phyloP scores from a whole-genome alignment of 306 rosid genomes.

The Trifolium repens region DNA sequence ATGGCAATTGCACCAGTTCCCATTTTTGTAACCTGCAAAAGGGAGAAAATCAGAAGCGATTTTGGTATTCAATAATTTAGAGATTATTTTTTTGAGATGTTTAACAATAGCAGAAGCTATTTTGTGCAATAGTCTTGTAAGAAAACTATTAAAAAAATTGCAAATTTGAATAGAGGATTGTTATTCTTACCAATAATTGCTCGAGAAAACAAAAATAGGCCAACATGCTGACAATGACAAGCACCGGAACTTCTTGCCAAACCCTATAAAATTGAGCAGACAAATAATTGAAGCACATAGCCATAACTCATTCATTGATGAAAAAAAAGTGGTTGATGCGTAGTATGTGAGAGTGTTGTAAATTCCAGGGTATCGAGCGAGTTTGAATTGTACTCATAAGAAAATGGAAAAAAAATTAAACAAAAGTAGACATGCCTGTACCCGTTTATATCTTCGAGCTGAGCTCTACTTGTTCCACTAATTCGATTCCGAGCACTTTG shows the following conservation, averaged over 20 bases:
- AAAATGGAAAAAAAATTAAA: not conserved
- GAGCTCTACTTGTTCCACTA: slow-evolving; percentile 60
- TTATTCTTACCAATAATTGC: slow-evolving; percentile 84
- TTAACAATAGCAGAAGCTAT: not conserved
- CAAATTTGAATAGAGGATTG: slow-evolving; percentile 29
- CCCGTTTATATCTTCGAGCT: slow-evolving; percentile 57
- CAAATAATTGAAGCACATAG: slow-evolving; percentile 29
- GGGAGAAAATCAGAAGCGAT: slow-evolving; percentile 32
- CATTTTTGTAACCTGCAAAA: slow-evolving; percentile 79
- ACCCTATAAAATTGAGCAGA: slow-evolving; percentile 58
- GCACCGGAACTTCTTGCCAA: slow-evolving; percentile 98
- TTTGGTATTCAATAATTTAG: not conserved
- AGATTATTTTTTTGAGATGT: not conserved
- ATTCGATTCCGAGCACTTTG: slow-evolving; percentile 71
- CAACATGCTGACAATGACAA: slow-evolving; percentile 93
- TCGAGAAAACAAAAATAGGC: slow-evolving; percentile 98
- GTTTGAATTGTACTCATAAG: not conserved
- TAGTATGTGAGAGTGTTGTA: not conserved
- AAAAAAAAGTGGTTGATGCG: not conserved
- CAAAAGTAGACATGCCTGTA: slow-evolving; percentile 61
- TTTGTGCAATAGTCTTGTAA: not conserved
- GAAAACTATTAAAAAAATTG: slow-evolving; percentile 25
- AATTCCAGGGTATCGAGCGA: not conserved
- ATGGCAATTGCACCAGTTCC: slow-evolving; percentile 88
- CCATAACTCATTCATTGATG: slow-evolving; percentile 1